phyloP scores from a whole-genome alignment of 148 eudicot species.

The Heliamphora exappendiculata region DNA sequence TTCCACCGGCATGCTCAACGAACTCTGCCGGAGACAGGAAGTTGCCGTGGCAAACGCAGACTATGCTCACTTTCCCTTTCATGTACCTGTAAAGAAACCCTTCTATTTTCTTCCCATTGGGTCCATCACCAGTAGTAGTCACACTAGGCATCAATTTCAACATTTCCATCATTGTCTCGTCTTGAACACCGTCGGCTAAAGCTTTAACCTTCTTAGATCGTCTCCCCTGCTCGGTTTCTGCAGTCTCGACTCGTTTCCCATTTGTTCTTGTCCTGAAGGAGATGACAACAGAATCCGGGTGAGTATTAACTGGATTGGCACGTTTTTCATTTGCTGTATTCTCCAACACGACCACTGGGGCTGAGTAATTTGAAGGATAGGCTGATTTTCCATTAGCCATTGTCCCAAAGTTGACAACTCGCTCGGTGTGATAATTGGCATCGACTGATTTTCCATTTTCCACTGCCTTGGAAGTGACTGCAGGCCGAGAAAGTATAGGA shows the following conservation, averaged over 20 bases:
- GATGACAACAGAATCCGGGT: background rate
- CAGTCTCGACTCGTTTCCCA: background rate
- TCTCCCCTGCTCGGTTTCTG: background rate
- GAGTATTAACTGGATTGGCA: background rate
- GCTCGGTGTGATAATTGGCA: background rate
- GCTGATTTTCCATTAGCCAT: background rate
- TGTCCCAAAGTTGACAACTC: background rate
- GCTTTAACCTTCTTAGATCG: background rate
- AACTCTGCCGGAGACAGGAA: background rate
- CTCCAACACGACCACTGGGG: background rate
- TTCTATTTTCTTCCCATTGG: conserved; percentile 4
- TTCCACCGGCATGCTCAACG: conserved; percentile 1
- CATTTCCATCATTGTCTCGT: background rate
- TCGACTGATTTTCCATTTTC: background rate
- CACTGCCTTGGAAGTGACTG: background rate
- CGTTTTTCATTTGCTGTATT: background rate
- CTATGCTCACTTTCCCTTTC: background rate
- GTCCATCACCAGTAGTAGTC: background rate
- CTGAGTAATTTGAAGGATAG: background rate
- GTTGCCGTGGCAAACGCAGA: conserved; percentile 7
- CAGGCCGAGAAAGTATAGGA: background rate
- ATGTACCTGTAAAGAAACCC: conserved; percentile 1
- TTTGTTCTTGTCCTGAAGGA: background rate
- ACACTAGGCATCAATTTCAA: conserved; percentile 1
- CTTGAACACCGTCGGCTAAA: background rate